These are phyloP conservation scores for Myochromella boudieri DNA, from an alignment of 768 basidiomycete genomes.

Conservation along the genomic window DNA sequence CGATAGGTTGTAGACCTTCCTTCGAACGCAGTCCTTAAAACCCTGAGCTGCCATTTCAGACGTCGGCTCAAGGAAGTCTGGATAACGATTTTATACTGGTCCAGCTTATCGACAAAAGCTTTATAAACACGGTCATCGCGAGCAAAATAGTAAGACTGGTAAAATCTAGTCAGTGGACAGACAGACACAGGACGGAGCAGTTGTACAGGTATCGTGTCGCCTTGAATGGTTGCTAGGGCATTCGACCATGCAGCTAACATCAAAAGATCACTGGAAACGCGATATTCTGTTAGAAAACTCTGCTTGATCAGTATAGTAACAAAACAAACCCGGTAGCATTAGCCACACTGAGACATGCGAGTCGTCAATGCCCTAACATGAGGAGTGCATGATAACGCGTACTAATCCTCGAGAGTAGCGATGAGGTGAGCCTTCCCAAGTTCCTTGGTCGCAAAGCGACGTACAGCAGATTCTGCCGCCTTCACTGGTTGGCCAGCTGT, in stretches of 20 bases:
- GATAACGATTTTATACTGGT: slow-evolving; percentile 44
- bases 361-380: slow-evolving; percentile 1
- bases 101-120: slow-evolving; percentile 55
- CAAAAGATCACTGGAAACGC: slow-evolving; percentile 69
- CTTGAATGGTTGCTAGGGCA: slow-evolving; percentile 56
- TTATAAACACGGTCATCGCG: slow-evolving; percentile 86
- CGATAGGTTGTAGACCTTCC: slow-evolving; percentile 66
- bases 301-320: no score
- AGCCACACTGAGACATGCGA: slow-evolving; percentile 55
- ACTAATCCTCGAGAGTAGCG: slow-evolving; percentile 90
- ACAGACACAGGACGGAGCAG: not conserved
- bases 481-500: slow-evolving; percentile 72
- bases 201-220: slow-evolving; percentile 69
- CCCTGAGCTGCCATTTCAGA: slow-evolving; percentile 69
- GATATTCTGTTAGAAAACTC: no score
- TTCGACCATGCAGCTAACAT: slow-evolving; percentile 81
- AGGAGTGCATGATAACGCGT: slow-evolving; percentile 26
- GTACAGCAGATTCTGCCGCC: slow-evolving; percentile 72
- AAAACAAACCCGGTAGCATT: slow-evolving; percentile 73
- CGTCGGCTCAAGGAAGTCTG: slow-evolving; percentile 50
- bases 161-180: slow-evolving; percentile 5
- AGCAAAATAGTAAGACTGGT: slow-evolving; percentile 87
- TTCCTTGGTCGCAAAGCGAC: slow-evolving; percentile 85
- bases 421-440: slow-evolving; percentile 77
- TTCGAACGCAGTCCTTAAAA: slow-evolving; percentile 62